Conservation (phyloP, 805 yeast species). For the Wickerhamomyces queroliae region DNA sequence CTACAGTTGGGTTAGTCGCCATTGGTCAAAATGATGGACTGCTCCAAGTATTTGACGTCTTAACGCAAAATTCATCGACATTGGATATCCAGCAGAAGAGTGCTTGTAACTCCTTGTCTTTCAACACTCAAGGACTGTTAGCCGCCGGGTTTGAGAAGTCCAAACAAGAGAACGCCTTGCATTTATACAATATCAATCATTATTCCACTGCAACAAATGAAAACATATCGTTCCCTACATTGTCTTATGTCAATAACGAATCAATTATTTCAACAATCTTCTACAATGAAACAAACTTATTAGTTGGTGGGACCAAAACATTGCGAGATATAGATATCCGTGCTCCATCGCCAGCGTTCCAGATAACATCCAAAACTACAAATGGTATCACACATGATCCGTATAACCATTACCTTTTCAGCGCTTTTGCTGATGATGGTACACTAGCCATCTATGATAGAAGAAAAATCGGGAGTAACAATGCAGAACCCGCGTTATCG, state of each 20-base stretch:
- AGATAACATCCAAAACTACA: conserved; percentile 70
- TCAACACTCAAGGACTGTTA: conserved; percentile 57
- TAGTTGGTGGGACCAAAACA: conserved; percentile 74
- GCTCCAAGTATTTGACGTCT: conserved; percentile 57
- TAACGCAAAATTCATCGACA: conserved; percentile 21
- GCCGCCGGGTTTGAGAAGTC: conserved; percentile 73
- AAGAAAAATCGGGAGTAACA: conserved; percentile 42
- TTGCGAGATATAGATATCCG: conserved; percentile 76
- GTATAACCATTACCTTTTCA: conserved; percentile 57
- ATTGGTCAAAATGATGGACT: conserved; percentile 73
- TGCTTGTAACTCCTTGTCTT: conserved; percentile 70
- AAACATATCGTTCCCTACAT: conserved; percentile 47
- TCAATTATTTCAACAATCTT: conserved; percentile 65
- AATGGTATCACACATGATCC: conserved; percentile 67
- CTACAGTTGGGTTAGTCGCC: conserved; percentile 53
- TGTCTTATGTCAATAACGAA: conserved; percentile 65
- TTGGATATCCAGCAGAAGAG: conserved; percentile 46
- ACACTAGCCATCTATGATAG: conserved; percentile 80
- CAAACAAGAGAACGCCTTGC: conserved; percentile 59
- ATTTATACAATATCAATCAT: conserved; percentile 73
- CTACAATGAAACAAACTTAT: conserved; percentile 51
- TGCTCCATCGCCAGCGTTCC: conserved; percentile 57
- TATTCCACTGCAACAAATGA: conserved; percentile 43
- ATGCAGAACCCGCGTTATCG: conserved; percentile 51
- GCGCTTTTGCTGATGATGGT: conserved; percentile 80